These are phyloP conservation scores for Fonsecaea monophora DNA, from an alignment of 2,329 filamentous ascomycete genomes.

Conservation along the genomic window DNA sequence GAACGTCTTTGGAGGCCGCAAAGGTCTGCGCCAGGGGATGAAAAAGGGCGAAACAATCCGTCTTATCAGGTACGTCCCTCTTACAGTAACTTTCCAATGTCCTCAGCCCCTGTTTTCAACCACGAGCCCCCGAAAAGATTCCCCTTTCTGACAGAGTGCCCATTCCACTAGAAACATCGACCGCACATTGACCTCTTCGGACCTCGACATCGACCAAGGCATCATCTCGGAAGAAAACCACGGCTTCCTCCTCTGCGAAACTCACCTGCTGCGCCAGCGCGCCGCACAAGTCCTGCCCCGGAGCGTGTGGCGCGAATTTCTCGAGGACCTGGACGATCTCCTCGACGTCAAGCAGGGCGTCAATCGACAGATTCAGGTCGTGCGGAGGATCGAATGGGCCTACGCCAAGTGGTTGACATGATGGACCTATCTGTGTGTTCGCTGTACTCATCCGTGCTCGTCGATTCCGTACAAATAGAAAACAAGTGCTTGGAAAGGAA, in stretches of 20 bases:
- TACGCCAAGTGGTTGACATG: constrained; percentile 75
- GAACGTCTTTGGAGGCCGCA: constrained; percentile 72
- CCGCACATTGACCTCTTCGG: constrained; percentile 73
- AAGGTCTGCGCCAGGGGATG: constrained; percentile 68
- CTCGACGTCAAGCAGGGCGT: constrained; percentile 80
- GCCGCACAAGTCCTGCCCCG: constrained; percentile 72
- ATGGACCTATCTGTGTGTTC: background rate
- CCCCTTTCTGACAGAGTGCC: background rate
- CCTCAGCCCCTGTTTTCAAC: background rate
- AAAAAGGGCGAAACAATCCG: constrained; percentile 75
- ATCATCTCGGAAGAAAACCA: constrained; percentile 91
- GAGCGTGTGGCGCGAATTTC: constrained; percentile 80
- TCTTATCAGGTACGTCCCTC: constrained; percentile 67
- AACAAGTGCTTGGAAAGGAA: too few species aligned
- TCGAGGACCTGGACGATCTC: constrained; percentile 86
- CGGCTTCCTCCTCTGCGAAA: constrained; percentile 86
- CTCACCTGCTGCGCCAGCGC: constrained; percentile 78
- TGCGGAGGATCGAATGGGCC: constrained; percentile 87
- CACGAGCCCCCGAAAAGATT: background rate
- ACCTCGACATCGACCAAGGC: constrained; percentile 70
- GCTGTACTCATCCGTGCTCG: too few species aligned
- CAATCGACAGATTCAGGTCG: constrained; percentile 75
- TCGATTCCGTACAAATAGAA: too few species aligned
- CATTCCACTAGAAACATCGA: constrained; percentile 72
- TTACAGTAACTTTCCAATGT: background rate